phyloP scores from a whole-genome alignment of 495 filamentous ascomycete genomes.

The Penicillium verhagenii region DNA sequence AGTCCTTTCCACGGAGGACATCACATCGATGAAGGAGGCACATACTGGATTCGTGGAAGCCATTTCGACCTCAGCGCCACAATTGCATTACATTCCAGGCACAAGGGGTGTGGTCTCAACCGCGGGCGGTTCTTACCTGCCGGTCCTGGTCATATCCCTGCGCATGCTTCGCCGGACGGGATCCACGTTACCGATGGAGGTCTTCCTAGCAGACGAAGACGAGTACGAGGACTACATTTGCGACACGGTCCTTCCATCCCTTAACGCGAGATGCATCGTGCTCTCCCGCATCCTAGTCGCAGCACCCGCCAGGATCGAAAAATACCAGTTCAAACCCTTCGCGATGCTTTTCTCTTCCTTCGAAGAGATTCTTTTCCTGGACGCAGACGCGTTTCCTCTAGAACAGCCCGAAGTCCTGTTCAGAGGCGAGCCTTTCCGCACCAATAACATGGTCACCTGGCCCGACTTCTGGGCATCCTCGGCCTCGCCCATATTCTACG shows the following conservation, averaged over 20 bases:
- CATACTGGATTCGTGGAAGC: slow-evolving; percentile 34
- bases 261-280: slow-evolving; percentile 47
- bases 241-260: slow-evolving; percentile 38
- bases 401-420: slow-evolving; percentile 46
- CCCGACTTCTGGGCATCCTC: slow-evolving; percentile 56
- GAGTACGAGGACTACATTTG: slow-evolving; percentile 51
- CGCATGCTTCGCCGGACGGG: slow-evolving; percentile 51
- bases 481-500: slow-evolving; percentile 46
- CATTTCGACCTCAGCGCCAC: slow-evolving; percentile 25
- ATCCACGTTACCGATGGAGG: slow-evolving; percentile 50
- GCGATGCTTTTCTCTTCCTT: slow-evolving; percentile 57
- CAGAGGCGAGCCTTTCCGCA: slow-evolving; percentile 43
- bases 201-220: slow-evolving; percentile 43
- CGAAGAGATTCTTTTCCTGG: slow-evolving; percentile 54
- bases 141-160: slow-evolving; percentile 43
- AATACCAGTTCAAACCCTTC: slow-evolving; percentile 55
- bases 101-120: slow-evolving; percentile 46
- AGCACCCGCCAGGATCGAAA: slow-evolving; percentile 19
- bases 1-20: slow-evolving; percentile 13
- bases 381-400: slow-evolving; percentile 53
- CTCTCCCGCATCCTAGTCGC: slow-evolving; percentile 31
- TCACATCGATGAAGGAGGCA: slow-evolving; percentile 24
- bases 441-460: slow-evolving; percentile 50
- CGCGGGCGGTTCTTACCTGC: slow-evolving; percentile 35
- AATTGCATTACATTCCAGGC: slow-evolving; percentile 29